These are phyloP conservation scores for Ammopiptanthus mongolicus DNA, from an alignment of 306 rosid species.

Conservation along the genomic window DNA sequence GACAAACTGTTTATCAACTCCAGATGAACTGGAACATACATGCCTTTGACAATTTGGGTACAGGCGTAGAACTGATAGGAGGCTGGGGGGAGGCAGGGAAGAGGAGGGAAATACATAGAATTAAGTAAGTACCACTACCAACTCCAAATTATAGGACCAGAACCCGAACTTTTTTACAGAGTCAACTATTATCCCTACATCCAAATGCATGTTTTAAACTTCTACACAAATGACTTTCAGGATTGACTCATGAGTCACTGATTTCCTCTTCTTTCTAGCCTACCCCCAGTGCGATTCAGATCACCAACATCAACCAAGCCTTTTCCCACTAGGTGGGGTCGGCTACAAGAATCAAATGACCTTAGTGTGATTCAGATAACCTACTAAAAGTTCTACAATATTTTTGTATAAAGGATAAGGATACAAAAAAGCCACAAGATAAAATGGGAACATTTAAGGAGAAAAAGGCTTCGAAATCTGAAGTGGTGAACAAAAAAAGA, in stretches of 20 bases:
- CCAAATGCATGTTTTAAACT: background rate
- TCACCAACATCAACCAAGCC: too few relatives aligned
- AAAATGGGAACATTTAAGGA: background rate
- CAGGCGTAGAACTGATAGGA: background rate
- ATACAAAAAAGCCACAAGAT: background rate
- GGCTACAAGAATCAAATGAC: too few relatives aligned
- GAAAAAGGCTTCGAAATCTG: background rate
- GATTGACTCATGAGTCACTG: background rate
- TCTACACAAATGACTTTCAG: background rate
- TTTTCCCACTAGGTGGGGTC: too few relatives aligned
- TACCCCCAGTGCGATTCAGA: background rate
- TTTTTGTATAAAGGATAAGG: background rate
- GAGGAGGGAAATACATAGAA: background rate
- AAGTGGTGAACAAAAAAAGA: background rate
- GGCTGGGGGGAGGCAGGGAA: background rate
- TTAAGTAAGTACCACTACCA: background rate
- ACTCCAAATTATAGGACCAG: background rate
- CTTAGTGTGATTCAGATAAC: background rate
- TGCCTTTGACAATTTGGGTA: background rate
- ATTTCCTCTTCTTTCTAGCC: background rate
- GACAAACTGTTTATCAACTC: background rate
- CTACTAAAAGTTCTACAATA: background rate
- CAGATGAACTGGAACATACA: background rate
- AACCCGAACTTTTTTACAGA: background rate
- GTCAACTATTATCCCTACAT: background rate